phyloP scores from a whole-genome alignment of 176 grass and related monocot species.

The Eremochloa ophiuroides region DNA sequence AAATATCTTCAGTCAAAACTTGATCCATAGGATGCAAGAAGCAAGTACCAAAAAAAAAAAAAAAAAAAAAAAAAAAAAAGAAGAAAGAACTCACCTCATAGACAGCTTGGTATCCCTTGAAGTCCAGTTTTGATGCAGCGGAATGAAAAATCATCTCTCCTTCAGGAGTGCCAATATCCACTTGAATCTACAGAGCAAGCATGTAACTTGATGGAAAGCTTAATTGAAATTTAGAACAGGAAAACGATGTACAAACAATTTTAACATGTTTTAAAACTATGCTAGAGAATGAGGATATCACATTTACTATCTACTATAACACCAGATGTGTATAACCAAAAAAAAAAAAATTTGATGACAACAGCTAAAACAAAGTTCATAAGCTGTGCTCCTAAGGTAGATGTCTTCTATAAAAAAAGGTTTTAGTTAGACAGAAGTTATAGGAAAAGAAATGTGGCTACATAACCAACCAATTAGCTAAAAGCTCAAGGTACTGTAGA shows the following conservation, averaged over 20 bases:
- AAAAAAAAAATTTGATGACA: background rate
- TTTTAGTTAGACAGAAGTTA: slow-evolving; percentile 7
- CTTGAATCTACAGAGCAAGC: slow-evolving; percentile 73
- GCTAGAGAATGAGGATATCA: slow-evolving; percentile 5
- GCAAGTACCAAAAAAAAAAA: slow-evolving; percentile 23
- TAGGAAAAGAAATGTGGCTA: background rate
- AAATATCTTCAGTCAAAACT: background rate
- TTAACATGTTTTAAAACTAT: slow-evolving; percentile 1
- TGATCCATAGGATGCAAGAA: slow-evolving; percentile 4
- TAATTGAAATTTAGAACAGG: slow-evolving; percentile 6
- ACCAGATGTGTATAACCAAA: background rate
- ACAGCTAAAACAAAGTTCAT: background rate
- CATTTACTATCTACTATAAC: background rate
- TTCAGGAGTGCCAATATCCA: slow-evolving; percentile 67
- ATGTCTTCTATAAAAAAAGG: background rate
- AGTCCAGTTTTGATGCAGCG: slow-evolving; percentile 61
- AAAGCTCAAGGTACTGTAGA: background rate
- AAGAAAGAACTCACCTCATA: slow-evolving; percentile 59
- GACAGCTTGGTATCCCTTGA: slow-evolving; percentile 75
- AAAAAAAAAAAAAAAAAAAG: slow-evolving; percentile 25
- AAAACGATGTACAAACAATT: background rate
- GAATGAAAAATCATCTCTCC: slow-evolving; percentile 66
- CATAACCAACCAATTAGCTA: background rate
- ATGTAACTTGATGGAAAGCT: background rate
- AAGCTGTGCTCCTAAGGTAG: background rate